phyloP scores from a whole-genome alignment of 2,329 filamentous ascomycete species.

The Fusarium camptoceras region DNA sequence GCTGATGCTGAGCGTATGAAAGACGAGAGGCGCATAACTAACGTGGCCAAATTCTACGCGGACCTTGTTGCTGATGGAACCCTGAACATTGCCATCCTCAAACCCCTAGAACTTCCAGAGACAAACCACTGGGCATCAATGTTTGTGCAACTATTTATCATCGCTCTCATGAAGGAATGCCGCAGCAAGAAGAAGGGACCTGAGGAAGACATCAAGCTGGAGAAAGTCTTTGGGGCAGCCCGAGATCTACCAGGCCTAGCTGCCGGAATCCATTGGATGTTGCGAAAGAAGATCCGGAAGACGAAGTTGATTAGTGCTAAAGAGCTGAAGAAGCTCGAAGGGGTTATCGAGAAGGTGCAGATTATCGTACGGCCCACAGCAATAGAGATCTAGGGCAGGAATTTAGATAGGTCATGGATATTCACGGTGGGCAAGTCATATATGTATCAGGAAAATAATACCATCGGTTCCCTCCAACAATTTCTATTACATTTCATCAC shows the following conservation, averaged over 20 bases:
- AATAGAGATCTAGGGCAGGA: constrained; percentile 23
- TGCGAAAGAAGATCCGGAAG: constrained; percentile 79
- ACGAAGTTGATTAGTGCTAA: constrained; percentile 66
- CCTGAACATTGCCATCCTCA: constrained; percentile 64
- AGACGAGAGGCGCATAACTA: constrained; percentile 63
- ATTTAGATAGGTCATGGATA: not conserved
- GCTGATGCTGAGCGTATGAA: constrained; percentile 60
- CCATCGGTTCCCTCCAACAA: not conserved
- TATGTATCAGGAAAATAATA: constrained; percentile 3
- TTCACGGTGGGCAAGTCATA: not conserved
- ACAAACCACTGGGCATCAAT: constrained; percentile 79
- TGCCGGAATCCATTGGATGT: constrained; percentile 81
- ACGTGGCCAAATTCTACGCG: constrained; percentile 67
- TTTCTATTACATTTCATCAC: not conserved
- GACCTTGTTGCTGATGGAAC: constrained; percentile 60
- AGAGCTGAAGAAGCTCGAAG: constrained; percentile 59
- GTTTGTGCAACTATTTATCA: constrained; percentile 84
- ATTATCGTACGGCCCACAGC: constrained; percentile 43
- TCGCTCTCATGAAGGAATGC: constrained; percentile 78
- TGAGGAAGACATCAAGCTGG: constrained; percentile 68
- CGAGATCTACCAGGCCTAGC: constrained; percentile 75
- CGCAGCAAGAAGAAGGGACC: constrained; percentile 55
- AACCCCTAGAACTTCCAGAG: constrained; percentile 82
- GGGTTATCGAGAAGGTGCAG: constrained; percentile 52
- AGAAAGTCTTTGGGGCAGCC: constrained; percentile 74